These are phyloP conservation scores for Dothistroma pini DNA, from an alignment of 2,329 filamentous ascomycete genomes.

Conservation along the genomic window DNA sequence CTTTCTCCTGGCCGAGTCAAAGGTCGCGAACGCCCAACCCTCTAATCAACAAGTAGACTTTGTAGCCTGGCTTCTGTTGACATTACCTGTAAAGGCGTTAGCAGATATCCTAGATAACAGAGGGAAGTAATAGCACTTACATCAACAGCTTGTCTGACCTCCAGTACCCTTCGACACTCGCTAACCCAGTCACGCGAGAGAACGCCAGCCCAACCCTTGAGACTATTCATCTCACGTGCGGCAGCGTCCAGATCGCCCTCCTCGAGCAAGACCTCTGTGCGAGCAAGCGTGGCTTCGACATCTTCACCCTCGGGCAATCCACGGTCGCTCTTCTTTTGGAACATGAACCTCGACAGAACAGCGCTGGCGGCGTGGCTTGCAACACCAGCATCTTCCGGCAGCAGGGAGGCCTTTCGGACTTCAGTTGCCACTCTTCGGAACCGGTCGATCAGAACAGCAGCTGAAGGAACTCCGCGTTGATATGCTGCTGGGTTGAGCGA, in stretches of 20 bases:
- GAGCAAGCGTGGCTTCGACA: slow-evolving; percentile 86
- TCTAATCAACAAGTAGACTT: slow-evolving; percentile 76
- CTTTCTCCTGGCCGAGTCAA: not conserved
- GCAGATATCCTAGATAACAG: not conserved
- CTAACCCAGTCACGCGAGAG: slow-evolving; percentile 89
- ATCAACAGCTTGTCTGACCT: slow-evolving; percentile 94
- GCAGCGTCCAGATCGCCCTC: slow-evolving; percentile 90
- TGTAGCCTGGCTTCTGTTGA: slow-evolving; percentile 84
- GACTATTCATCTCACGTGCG: slow-evolving; percentile 88
- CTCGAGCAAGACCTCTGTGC: slow-evolving; percentile 86
- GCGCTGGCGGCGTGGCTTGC: slow-evolving; percentile 90
- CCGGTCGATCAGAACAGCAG: slow-evolving; percentile 84
- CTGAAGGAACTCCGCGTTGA: slow-evolving; percentile 81
- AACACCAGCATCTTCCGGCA: slow-evolving; percentile 91
- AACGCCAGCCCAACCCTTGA: slow-evolving; percentile 93
- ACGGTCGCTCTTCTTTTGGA: slow-evolving; percentile 67
- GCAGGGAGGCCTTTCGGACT: slow-evolving; percentile 87
- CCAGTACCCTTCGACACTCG: slow-evolving; percentile 86
- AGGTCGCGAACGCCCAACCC: not conserved
- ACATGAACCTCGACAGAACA: slow-evolving; percentile 87
- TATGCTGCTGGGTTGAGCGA: slow-evolving; percentile 93
- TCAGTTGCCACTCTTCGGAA: slow-evolving; percentile 91
- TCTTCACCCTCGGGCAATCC: slow-evolving; percentile 78
- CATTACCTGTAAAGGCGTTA: slow-evolving; percentile 61
- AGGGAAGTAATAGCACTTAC: slow-evolving; percentile 53